Evolutionary conservation across 176 grass and related monocot species (phyloP), one percentile per base, ranked within the genome.

Genomic region (Zizania latifolia): DNA sequence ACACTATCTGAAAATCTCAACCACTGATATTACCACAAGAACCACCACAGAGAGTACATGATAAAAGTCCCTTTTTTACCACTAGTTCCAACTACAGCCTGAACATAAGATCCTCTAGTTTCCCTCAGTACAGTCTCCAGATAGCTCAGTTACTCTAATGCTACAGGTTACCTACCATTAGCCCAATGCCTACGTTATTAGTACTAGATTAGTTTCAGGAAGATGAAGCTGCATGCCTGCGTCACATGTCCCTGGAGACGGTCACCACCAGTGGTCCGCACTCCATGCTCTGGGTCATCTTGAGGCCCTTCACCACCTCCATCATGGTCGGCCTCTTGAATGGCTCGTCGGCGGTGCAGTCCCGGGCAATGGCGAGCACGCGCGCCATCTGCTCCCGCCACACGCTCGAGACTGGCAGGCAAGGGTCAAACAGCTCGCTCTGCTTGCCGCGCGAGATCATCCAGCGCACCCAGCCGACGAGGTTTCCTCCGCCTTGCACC

Each of bases 391-490:
- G 95, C 58, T 92, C 84, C 68, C 72, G 76, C 82, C 76, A 89
- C 11, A 59, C 26, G 34, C 84, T 71, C n/a, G 71, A 74, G 50
- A 77, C 54, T 0, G 86, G 84, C 62, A 99, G 65, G 59, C 79
- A 94, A 2, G 82, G 86, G 60, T 99, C 95, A 66, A 99, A 92
- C 43, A 99, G 72, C 46, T 92, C 91, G 9, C 63, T 55, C 67
- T 87, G 65, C 81, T 80, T 90, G 3, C 87, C 75, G 19, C 29
- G 80, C 0, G 54, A 59, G 8, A 81, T 81, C 91, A 99, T 90
- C 95, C 95, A 99, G 39, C 89, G 78, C 40, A 94, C 84, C 95
- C 95, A 99, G 5, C 89, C 89, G 4, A 99, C 95, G 39, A 99
- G 72, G 71, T 99, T 99, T 43, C 89, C 95, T 19, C 95, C 95